Evolutionary conservation across 768 basidiomycete genomes (phyloP).

Genomic region (Roridomyces roridus): DNA sequence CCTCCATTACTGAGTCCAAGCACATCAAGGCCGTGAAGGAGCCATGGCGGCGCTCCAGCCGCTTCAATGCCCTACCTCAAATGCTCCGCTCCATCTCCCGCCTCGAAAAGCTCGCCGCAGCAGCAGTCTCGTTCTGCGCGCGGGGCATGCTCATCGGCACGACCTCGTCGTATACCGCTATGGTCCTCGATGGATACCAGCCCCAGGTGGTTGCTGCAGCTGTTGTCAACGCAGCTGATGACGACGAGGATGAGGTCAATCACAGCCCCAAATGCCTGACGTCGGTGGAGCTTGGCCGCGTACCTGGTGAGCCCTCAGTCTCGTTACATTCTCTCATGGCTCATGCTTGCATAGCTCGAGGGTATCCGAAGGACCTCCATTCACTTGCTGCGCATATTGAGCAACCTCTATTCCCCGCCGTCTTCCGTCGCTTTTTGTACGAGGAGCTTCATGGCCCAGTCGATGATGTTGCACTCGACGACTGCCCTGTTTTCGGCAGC

Average conservation of each 20-base stretch:
- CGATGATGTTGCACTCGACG: background rate
- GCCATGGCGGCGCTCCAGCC: constrained; percentile 35
- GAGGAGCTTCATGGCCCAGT: background rate
- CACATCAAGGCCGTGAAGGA: constrained; percentile 43
- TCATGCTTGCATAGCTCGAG: background rate
- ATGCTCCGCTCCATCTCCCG: constrained; percentile 35
- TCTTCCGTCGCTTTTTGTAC: background rate
- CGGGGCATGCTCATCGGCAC: constrained; percentile 15
- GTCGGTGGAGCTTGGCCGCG: constrained; percentile 12
- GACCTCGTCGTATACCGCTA: constrained; percentile 20
- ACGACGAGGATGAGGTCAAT: constrained; percentile 9
- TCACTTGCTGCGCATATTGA: background rate
- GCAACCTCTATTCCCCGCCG: background rate
- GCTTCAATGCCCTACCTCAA: constrained; percentile 32
- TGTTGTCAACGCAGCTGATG: background rate
- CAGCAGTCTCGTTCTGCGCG: constrained; percentile 14
- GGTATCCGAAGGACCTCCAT: background rate
- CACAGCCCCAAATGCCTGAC: constrained; percentile 10
- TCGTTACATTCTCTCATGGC: background rate
- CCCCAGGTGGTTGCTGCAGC: background rate
- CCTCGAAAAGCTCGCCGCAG: constrained; percentile 32
- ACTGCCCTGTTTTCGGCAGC: background rate
- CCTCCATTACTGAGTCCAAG: constrained; percentile 39
- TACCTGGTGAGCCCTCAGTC: constrained; percentile 2
- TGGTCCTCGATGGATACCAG: background rate